A percentile compares a stretch with the other conserved stretches of the same genome.
Evolutionary conservation across 2,329 filamentous ascomycete genomes (phyloP).

Genomic region (Cladosporium halotolerans): DNA sequence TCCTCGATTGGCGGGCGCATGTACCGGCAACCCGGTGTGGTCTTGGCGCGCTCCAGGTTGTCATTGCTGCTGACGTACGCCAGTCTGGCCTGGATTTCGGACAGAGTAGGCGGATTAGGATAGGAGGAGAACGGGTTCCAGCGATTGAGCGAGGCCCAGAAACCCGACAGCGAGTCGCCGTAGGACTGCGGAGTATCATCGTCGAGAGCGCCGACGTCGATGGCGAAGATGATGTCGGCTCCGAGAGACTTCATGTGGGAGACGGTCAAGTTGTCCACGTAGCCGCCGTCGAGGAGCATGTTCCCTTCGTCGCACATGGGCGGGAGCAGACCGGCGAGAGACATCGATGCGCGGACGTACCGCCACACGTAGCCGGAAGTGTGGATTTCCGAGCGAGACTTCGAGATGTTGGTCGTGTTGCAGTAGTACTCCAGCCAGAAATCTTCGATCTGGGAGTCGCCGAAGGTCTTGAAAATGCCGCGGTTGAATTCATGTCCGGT

Average conservation of each 20-base stretch:
- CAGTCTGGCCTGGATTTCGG: constrained; percentile 89
- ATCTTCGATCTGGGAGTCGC: constrained; percentile 94
- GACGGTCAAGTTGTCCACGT: constrained; percentile 94
- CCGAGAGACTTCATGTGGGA: constrained; percentile 94
- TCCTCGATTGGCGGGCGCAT: constrained; percentile 92
- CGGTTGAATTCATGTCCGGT: constrained; percentile 98
- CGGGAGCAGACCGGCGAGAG: constrained; percentile 82
- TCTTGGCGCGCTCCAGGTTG: constrained; percentile 88
- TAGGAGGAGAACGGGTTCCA: constrained; percentile 92
- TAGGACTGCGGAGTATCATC: constrained; percentile 88
- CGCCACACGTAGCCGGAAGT: constrained; percentile 96
- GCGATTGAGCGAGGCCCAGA: constrained; percentile 90
- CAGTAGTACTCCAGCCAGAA: constrained; percentile 99
- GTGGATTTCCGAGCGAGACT: constrained; percentile 85
- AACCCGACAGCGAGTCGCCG: constrained; percentile 86
- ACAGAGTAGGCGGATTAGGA: constrained; percentile 88
- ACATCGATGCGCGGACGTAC: constrained; percentile 95
- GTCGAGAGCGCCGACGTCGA: constrained; percentile 89
- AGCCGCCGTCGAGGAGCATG: constrained; percentile 94
- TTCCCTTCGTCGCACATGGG: constrained; percentile 94
- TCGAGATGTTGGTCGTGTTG: constrained; percentile 98
- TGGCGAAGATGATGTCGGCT: constrained; percentile 87
- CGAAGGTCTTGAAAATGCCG: constrained; percentile 97
- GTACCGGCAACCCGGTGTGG: constrained; percentile 83
- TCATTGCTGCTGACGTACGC: constrained; percentile 95